Percentiles rank a stretch among this genome's conserved stretches.
These are phyloP conservation scores for Onygenales sp. DNA, from an alignment of 2,329 filamentous ascomycete species.

Conservation along the genomic window DNA sequence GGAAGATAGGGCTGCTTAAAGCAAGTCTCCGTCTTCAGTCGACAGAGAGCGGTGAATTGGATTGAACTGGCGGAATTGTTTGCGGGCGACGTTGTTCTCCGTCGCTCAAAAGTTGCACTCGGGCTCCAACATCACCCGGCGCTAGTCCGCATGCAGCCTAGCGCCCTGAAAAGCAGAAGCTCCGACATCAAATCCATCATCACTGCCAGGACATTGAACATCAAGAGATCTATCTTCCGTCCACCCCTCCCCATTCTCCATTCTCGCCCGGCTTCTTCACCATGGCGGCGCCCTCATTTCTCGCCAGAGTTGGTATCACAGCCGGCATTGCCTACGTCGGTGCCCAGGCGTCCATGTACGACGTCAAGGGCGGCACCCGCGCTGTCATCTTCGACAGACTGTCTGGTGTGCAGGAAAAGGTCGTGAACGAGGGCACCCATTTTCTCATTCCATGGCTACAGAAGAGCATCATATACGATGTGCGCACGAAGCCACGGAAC, in stretches of 20 bases:
- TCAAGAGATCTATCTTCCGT: constrained; percentile 7
- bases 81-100: constrained; percentile 16
- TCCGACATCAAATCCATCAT: constrained; percentile 19
- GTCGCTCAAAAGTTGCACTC: constrained; percentile 22
- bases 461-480: constrained; percentile 88
- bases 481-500: constrained; percentile 92
- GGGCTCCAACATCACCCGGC: constrained; percentile 14
- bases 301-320: constrained; percentile 49
- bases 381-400: constrained; percentile 97
- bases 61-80: constrained; percentile 2
- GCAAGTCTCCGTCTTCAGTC: neutral
- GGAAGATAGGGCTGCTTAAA: neutral
- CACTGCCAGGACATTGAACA: neutral
- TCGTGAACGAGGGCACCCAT: constrained; percentile 93
- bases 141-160: constrained; percentile 27
- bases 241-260: constrained; percentile 5
- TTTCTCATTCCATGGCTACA: constrained; percentile 95
- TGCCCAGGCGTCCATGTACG: constrained; percentile 74
- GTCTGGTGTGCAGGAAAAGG: constrained; percentile 81
- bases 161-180: constrained; percentile 20
- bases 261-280: constrained; percentile 8
- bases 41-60: neutral
- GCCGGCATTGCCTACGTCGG: constrained; percentile 58
- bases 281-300: constrained; percentile 39
- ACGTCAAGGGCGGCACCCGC: constrained; percentile 87